phyloP scores from a whole-genome alignment of 257 asterid genomes.

The Fraxinus pennsylvanica region DNA sequence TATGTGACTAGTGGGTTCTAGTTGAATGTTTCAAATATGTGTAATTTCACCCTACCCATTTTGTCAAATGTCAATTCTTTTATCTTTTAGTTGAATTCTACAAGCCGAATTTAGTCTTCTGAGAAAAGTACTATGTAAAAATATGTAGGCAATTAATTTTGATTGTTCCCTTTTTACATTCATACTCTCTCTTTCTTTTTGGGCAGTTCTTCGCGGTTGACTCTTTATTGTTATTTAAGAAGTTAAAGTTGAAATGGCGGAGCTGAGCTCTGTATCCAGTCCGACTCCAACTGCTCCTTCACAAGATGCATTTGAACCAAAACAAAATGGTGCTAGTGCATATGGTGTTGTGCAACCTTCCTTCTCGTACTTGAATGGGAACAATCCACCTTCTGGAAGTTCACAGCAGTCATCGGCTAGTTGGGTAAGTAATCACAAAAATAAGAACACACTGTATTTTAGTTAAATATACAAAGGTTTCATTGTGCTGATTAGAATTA shows the following conservation, averaged over 20 bases:
- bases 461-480: neutral
- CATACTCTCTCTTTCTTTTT: neutral
- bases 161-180: neutral
- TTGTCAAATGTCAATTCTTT: neutral
- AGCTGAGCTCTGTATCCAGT: constrained; percentile 29
- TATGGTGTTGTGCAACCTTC: constrained; percentile 29
- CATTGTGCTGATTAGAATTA: constrained; percentile 19
- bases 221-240: neutral
- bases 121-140: neutral
- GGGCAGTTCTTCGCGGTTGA: neutral
- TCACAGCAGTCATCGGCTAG: constrained; percentile 33
- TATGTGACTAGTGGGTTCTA: constrained; percentile 1
- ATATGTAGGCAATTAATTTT: neutral
- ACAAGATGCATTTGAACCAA: constrained; percentile 23
- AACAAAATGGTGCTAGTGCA: constrained; percentile 22
- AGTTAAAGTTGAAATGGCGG: constrained; percentile 19
- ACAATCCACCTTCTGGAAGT: constrained; percentile 28
- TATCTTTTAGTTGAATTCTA: neutral
- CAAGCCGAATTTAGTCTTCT: neutral
- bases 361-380: constrained; percentile 38
- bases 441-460: neutral
- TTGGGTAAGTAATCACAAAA: constrained; percentile 32
- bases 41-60: neutral
- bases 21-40: neutral
- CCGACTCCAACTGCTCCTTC: constrained; percentile 14